phyloP scores from a whole-genome alignment of 768 basidiomycete species.

The Postia placenta region DNA sequence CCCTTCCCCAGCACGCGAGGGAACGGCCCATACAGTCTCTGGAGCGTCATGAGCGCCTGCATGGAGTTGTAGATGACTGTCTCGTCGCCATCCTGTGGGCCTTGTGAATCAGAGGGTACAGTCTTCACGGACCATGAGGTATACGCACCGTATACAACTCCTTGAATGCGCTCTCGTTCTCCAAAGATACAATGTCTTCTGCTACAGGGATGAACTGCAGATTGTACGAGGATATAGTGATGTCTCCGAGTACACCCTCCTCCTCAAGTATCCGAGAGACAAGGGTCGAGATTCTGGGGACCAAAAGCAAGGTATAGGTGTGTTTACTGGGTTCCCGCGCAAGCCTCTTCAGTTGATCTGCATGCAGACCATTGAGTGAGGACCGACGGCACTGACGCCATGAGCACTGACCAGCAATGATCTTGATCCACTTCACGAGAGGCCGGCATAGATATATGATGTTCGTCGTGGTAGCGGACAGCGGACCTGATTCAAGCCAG shows the following conservation, averaged over 20 bases:
- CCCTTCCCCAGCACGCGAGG: slow-evolving; percentile 94
- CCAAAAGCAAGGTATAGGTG: slow-evolving; percentile 80
- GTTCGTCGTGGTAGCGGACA: slow-evolving; percentile 78
- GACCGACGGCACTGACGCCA: slow-evolving; percentile 3
- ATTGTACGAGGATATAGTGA: slow-evolving; percentile 81
- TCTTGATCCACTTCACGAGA: slow-evolving; percentile 75
- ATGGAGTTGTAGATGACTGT: slow-evolving; percentile 85
- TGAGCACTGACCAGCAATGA: slow-evolving; percentile 75
- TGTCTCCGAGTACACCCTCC: slow-evolving; percentile 96
- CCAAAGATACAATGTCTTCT: slow-evolving; percentile 87
- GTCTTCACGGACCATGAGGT: not conserved
- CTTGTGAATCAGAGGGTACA: not conserved
- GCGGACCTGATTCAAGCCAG: slow-evolving; percentile 90
- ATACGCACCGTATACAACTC: slow-evolving; percentile 84
- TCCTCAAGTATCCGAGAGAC: slow-evolving; percentile 87
- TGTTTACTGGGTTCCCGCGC: slow-evolving; percentile 67
- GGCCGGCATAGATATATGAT: slow-evolving; percentile 93
- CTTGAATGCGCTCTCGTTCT: slow-evolving; percentile 78
- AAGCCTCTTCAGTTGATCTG: slow-evolving; percentile 90
- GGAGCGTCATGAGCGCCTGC: slow-evolving; percentile 76
- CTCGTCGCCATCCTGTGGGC: slow-evolving; percentile 82
- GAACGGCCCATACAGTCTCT: slow-evolving; percentile 81
- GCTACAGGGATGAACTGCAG: slow-evolving; percentile 93
- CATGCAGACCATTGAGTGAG: slow-evolving; percentile 13
- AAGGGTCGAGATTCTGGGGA: slow-evolving; percentile 82